Percentiles rank a stretch among this genome's conserved stretches.
Evolutionary conservation across 108 stramenopile species (phyloP).

Genomic region (Skeletonema grethae): DNA sequence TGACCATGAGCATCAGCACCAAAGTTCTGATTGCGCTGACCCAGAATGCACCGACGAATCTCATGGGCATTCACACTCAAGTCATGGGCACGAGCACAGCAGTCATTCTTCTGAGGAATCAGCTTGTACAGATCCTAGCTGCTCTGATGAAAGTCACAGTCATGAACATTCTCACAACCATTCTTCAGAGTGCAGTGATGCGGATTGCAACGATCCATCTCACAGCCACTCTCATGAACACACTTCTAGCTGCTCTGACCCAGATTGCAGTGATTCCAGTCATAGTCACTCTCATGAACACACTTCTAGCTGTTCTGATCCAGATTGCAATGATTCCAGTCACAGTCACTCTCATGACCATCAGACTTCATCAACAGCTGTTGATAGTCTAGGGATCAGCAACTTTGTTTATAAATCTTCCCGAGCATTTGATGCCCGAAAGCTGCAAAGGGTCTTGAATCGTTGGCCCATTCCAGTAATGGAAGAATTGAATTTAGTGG

Average conservation of each 20-base stretch:
- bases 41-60: slow-evolving; percentile 26
- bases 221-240: slow-evolving; percentile 31
- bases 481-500: slow-evolving; percentile 62
- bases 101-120: slow-evolving; percentile 18
- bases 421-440: slow-evolving; percentile 75
- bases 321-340: slow-evolving; percentile 44
- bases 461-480: slow-evolving; percentile 82
- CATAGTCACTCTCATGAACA: slow-evolving; percentile 29
- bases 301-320: slow-evolving; percentile 41
- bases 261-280: slow-evolving; percentile 42
- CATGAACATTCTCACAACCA: slow-evolving; percentile 35
- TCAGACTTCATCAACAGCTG: slow-evolving; percentile 40
- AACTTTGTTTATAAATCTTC: slow-evolving; percentile 88
- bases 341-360: slow-evolving; percentile 58
- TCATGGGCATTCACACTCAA: slow-evolving; percentile 38
- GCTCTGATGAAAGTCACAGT: slow-evolving; percentile 33
- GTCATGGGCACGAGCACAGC: slow-evolving; percentile 24
- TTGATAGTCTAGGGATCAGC: slow-evolving; percentile 71
- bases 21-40: slow-evolving; percentile 15
- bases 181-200: slow-evolving; percentile 32
- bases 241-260: slow-evolving; percentile 41
- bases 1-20: slow-evolving; percentile 30
- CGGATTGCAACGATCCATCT: slow-evolving; percentile 32
- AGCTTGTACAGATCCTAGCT: slow-evolving; percentile 20
- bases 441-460: slow-evolving; percentile 50